A percentile compares a stretch with the other conserved stretches of the same genome.
phyloP scores from a whole-genome alignment of 176 grass and related monocot genomes.

The Carex kokanica region DNA sequence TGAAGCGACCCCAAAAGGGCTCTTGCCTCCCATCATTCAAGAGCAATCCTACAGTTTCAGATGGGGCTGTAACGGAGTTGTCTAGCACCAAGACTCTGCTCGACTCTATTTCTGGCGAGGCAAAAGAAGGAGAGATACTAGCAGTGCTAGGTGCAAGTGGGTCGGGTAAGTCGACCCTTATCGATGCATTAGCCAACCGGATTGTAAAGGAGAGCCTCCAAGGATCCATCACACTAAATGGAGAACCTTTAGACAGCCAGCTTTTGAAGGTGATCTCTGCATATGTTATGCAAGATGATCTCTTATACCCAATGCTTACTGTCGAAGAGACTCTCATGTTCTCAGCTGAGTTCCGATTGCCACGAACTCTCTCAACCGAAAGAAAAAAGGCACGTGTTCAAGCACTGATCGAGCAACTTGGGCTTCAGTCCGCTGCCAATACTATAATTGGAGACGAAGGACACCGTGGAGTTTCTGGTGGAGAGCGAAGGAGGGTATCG shows the following conservation, averaged over 20 bases:
- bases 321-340: constrained; percentile 99
- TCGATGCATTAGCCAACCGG: constrained; percentile 89
- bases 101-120: constrained; percentile 73
- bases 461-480: constrained; percentile 91
- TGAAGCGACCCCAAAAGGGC: constrained; percentile 57
- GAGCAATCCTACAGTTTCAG: constrained; percentile 20
- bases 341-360: constrained; percentile 94
- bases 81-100: constrained; percentile 69
- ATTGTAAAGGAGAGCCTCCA: constrained; percentile 81
- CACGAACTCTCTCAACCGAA: constrained; percentile 54
- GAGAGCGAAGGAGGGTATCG: constrained; percentile 85
- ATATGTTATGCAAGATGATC: constrained; percentile 98
- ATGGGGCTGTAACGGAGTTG: constrained; percentile 27
- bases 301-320: constrained; percentile 94
- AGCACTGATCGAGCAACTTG: constrained; percentile 89
- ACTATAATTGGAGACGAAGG: constrained; percentile 98
- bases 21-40: constrained; percentile 41
- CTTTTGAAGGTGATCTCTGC: constrained; percentile 95
- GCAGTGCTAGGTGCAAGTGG: constrained; percentile 92
- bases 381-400: constrained; percentile 88
- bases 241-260: constrained; percentile 58
- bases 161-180: constrained; percentile 95
- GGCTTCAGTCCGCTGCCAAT: constrained; percentile 56
- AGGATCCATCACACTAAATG: constrained; percentile 80
- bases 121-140: constrained; percentile 90